A percentile compares a stretch with the other conserved stretches of the same genome.
phyloP scores from a whole-genome alignment of 164 flowering plant species.

The Kalanchoe fedtschenkoi region DNA sequence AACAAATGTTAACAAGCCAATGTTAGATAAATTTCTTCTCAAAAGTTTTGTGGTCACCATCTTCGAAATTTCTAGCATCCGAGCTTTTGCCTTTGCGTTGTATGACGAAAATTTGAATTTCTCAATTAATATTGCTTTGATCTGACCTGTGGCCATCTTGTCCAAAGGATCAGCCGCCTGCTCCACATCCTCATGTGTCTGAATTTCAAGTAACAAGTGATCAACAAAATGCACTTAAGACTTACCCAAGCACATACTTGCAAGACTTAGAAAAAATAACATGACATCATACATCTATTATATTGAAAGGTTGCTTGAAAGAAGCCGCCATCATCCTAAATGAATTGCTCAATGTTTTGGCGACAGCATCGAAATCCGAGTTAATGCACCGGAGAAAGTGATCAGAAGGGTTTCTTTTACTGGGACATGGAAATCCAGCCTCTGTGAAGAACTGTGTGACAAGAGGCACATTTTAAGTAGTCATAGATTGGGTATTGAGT shows the following conservation, averaged over 20 bases:
- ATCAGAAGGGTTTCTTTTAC: constrained; percentile 23
- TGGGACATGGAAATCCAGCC: constrained; percentile 26
- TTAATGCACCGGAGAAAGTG: constrained; percentile 24
- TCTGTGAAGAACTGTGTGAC: constrained; percentile 19
- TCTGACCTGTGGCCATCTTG: constrained; percentile 12
- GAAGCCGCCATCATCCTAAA: constrained; percentile 2
- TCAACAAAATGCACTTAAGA: not conserved
- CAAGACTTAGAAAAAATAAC: not conserved
- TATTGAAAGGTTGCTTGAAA: constrained; percentile 1
- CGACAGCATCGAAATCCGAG: constrained; percentile 17
- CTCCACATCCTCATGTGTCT: not conserved
- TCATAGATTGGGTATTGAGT: too few relatives aligned
- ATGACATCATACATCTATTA: not conserved
- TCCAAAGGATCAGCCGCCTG: constrained; percentile 6
- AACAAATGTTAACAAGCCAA: not conserved
- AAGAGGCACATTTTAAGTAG: not conserved
- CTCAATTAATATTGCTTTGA: constrained; percentile 15
- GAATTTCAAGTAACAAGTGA: not conserved
- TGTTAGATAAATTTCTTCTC: not conserved
- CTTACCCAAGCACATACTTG: not conserved
- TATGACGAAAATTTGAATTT: constrained; percentile 16
- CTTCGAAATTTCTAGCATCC: constrained; percentile 9
- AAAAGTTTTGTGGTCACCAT: constrained; percentile 5
- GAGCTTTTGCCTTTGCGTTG: constrained; percentile 9
- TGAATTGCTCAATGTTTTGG: constrained; percentile 10